phyloP scores from a whole-genome alignment of 305 asterid genomes.

The Striga hermonthica region DNA sequence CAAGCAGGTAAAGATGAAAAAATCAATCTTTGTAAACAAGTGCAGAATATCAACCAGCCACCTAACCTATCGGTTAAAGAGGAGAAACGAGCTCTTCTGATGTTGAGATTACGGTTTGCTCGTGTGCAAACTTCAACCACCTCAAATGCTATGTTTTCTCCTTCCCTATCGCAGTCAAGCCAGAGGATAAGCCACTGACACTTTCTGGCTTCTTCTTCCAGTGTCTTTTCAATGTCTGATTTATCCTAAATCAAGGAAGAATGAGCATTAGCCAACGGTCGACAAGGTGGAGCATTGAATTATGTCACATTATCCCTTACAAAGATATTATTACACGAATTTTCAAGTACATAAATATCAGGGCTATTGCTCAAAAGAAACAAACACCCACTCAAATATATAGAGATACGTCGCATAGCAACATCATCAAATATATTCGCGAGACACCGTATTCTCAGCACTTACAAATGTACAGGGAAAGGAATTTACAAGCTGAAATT shows the following conservation, averaged over 20 bases:
- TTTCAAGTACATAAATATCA: constrained; percentile 3
- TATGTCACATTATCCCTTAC: constrained; percentile 14
- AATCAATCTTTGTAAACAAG: constrained; percentile 19
- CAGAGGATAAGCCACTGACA: constrained; percentile 95
- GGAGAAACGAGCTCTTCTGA: constrained; percentile 96
- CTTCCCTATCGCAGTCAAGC: constrained; percentile 99
- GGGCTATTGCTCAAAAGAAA: constrained; percentile 10
- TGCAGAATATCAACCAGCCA: constrained; percentile 32
- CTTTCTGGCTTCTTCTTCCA: constrained; percentile 89
- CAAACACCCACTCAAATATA: neutral
- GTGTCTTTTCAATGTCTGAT: constrained; percentile 73
- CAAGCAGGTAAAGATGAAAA: constrained; percentile 28
- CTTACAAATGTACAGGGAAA: neutral
- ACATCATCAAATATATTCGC: constrained; percentile 3
- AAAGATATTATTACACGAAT: constrained; percentile 6
- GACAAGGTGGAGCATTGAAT: constrained; percentile 17
- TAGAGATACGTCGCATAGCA: neutral
- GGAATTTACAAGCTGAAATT: neutral
- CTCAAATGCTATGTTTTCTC: constrained; percentile 96
- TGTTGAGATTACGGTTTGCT: constrained; percentile 69
- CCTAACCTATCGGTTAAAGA: constrained; percentile 76
- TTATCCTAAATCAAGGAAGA: constrained; percentile 59
- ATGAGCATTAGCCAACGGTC: constrained; percentile 12
- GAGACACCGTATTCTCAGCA: too few relatives aligned
- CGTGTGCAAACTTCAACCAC: constrained; percentile 81